phyloP scores from a whole-genome alignment of 2,329 filamentous ascomycete genomes.

The Graphilbum sp. region DNA sequence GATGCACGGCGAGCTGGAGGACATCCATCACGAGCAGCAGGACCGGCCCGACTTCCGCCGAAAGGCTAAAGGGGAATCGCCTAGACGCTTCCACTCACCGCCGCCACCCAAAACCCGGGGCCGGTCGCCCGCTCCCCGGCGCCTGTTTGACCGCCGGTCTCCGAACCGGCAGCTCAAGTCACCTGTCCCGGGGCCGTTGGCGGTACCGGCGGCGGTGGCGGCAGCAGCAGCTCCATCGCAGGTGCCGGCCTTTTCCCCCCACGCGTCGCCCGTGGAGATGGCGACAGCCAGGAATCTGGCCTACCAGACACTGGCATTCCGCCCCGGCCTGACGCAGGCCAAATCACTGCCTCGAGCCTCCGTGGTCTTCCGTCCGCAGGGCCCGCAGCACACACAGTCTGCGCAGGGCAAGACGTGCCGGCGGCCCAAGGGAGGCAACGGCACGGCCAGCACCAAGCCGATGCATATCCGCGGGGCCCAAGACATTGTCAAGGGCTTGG shows the following conservation, averaged over 20 bases:
- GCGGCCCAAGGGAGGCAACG: constrained; percentile 7
- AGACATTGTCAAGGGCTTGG: constrained; percentile 91
- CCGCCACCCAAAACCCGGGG: constrained; percentile 33
- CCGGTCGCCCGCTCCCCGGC: constrained; percentile 39
- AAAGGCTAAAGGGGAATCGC: constrained; percentile 37
- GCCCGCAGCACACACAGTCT: constrained; percentile 3
- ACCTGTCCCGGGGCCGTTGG: constrained; percentile 39
- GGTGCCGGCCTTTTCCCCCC: constrained; percentile 25
- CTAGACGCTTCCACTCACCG: constrained; percentile 43
- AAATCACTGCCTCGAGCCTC: constrained; percentile 75
- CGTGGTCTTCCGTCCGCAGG: constrained; percentile 45
- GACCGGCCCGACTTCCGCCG: constrained; percentile 31
- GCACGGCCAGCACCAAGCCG: constrained; percentile 23
- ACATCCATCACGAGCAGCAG: constrained; percentile 42
- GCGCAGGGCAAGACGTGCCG: constrained; percentile 18
- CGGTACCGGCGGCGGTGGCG: not conserved
- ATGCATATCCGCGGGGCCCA: constrained; percentile 79
- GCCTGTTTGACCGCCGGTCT: constrained; percentile 51
- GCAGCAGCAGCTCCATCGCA: not conserved
- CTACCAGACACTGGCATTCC: constrained; percentile 30
- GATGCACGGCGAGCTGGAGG: constrained; percentile 57
- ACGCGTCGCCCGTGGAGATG: constrained; percentile 22
- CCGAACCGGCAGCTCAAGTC: constrained; percentile 48
- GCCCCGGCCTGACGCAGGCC: constrained; percentile 57
- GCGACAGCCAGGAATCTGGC: constrained; percentile 22